phyloP scores from a whole-genome alignment of 2,329 filamentous ascomycete genomes.

The Whalleya microplaca region DNA sequence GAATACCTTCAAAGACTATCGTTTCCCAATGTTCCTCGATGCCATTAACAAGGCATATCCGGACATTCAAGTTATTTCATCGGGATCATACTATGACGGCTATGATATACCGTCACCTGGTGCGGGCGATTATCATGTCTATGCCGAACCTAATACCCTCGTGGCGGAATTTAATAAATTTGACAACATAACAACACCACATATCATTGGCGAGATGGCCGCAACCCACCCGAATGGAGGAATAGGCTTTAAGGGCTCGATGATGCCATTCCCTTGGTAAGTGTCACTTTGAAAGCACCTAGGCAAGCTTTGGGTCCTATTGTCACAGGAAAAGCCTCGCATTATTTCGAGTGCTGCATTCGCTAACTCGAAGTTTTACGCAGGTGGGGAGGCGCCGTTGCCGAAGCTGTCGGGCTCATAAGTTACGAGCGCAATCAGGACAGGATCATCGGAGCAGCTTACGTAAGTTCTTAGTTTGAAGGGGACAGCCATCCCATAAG shows the following conservation, averaged over 20 bases:
- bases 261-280: constrained; percentile 52
- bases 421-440: constrained; percentile 68
- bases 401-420: constrained; percentile 67
- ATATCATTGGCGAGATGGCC: constrained; percentile 52
- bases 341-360: background rate
- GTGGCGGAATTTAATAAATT: constrained; percentile 55
- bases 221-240: constrained; percentile 57
- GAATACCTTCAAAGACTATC: constrained; percentile 55
- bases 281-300: background rate
- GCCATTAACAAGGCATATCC: constrained; percentile 61
- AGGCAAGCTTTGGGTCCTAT: background rate
- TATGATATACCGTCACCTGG: constrained; percentile 46
- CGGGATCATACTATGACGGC: constrained; percentile 48
- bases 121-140: constrained; percentile 56
- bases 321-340: background rate
- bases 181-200: constrained; percentile 47
- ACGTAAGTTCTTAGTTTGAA: constrained; percentile 35
- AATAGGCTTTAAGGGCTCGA: constrained; percentile 48
- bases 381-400: constrained; percentile 61
- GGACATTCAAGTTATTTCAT: constrained; percentile 59
- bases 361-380: constrained; percentile 7
- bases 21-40: constrained; percentile 62
- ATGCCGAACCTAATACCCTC: constrained; percentile 54
- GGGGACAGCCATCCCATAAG: background rate
- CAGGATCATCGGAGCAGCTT: constrained; percentile 57